These are phyloP conservation scores for Triticum turgidum DNA, from an alignment of 176 grass and related monocot species.

Conservation along the genomic window DNA sequence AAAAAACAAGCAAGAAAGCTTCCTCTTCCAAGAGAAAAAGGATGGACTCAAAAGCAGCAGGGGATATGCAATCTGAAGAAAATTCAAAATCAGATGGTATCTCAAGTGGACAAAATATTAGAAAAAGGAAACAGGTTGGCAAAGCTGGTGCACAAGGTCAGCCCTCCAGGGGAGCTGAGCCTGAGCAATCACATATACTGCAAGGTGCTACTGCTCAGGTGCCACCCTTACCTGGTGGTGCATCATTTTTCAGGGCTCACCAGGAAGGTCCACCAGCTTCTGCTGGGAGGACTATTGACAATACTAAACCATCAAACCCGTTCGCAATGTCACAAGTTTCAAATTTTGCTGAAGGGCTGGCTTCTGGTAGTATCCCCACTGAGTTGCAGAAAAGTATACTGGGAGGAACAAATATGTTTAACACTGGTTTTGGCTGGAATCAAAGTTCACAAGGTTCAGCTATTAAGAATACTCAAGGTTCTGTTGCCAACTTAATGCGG, in stretches of 20 bases:
- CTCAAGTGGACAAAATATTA: slow-evolving; percentile 53
- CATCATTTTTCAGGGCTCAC: slow-evolving; percentile 44
- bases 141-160: slow-evolving; percentile 60
- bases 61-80: slow-evolving; percentile 60
- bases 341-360: slow-evolving; percentile 68
- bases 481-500: slow-evolving; percentile 51
- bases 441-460: slow-evolving; percentile 60
- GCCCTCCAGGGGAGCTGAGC: slow-evolving; percentile 43
- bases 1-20: slow-evolving; percentile 78
- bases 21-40: slow-evolving; percentile 81
- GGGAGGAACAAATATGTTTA: slow-evolving; percentile 61
- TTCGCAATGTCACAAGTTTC: slow-evolving; percentile 54
- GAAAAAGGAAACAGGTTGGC: slow-evolving; percentile 67
- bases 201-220: slow-evolving; percentile 51
- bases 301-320: slow-evolving; percentile 43
- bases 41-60: slow-evolving; percentile 62
- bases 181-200: slow-evolving; percentile 57
- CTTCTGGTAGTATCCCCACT: slow-evolving; percentile 51
- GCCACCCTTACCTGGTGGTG: slow-evolving; percentile 46
- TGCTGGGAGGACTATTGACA: slow-evolving; percentile 57
- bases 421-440: slow-evolving; percentile 70
- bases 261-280: slow-evolving; percentile 44
- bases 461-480: slow-evolving; percentile 66
- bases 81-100: slow-evolving; percentile 76
- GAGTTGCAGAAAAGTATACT: slow-evolving; percentile 77